These are phyloP conservation scores for Tagetes erecta DNA, from an alignment of 129 eudicot species.

Conservation along the genomic window DNA sequence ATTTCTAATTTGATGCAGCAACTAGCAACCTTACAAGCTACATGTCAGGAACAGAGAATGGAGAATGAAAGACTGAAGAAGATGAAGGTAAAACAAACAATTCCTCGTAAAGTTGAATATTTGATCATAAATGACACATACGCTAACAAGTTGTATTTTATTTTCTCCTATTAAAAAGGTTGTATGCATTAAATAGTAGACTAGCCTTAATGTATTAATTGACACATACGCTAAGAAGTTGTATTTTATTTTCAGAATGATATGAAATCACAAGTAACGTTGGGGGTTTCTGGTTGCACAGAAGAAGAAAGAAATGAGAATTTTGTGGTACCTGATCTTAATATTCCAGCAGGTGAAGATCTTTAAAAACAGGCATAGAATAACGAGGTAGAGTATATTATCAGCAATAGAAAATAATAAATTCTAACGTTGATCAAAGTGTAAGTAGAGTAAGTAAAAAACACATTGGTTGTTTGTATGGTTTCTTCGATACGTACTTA, in stretches of 20 bases:
- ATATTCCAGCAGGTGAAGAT: constrained; percentile 35
- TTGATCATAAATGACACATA: background rate
- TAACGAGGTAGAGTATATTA: constrained; percentile 30
- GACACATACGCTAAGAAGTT: background rate
- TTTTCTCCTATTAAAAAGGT: background rate
- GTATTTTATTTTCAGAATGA: constrained; percentile 20
- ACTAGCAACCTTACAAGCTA: constrained; percentile 33
- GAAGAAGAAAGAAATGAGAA: constrained; percentile 15
- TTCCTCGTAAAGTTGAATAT: background rate
- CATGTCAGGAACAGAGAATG: constrained; percentile 25
- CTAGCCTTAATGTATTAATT: too few species aligned
- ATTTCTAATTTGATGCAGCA: constrained; percentile 30
- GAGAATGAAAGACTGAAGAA: constrained; percentile 42
- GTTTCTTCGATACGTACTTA: constrained; percentile 3
- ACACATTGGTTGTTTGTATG: constrained; percentile 15
- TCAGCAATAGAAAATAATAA: constrained; percentile 43
- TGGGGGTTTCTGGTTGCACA: background rate
- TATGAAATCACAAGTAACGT: constrained; percentile 15
- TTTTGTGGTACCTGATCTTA: constrained; percentile 40
- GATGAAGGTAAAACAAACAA: constrained; percentile 39
- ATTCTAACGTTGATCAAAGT: constrained; percentile 37
- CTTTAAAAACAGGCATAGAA: constrained; percentile 35
- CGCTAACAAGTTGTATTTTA: too few species aligned
- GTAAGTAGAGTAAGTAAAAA: constrained; percentile 29
- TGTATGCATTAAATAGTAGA: background rate